Percentiles rank a stretch among this genome's conserved stretches.
These are phyloP conservation scores for Leucosporidium yakuticum DNA, from an alignment of 768 basidiomycete genomes.

Conservation along the genomic window DNA sequence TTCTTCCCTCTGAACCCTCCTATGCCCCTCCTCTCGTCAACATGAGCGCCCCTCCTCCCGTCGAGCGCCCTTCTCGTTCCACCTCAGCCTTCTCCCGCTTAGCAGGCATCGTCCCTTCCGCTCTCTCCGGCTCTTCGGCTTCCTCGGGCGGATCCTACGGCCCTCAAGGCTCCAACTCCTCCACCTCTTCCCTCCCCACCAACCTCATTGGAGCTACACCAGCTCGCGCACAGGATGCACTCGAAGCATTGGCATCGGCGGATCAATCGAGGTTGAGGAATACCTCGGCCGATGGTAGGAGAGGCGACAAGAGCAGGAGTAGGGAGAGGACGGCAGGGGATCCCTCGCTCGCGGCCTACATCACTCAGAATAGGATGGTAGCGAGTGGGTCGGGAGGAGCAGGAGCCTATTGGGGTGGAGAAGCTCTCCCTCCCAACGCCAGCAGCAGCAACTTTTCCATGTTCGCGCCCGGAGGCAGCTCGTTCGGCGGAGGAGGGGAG, in stretches of 20 bases:
- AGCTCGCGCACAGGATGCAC: slow-evolving; percentile 16
- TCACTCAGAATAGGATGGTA: background rate
- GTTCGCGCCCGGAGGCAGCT: slow-evolving; percentile 17
- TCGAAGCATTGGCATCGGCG: slow-evolving; percentile 22
- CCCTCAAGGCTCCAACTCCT: too few species aligned
- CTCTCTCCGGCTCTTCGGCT: background rate
- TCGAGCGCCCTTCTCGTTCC: too few species aligned
- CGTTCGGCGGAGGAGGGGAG: slow-evolving; percentile 24
- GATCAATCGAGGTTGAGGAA: too few species aligned
- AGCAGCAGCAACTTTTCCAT: slow-evolving; percentile 8
- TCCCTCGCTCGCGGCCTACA: too few species aligned
- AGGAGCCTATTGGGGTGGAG: slow-evolving; percentile 16
- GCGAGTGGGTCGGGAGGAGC: background rate
- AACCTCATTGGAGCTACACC: background rate
- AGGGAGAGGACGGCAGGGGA: slow-evolving; percentile 4
- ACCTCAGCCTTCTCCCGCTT: background rate
- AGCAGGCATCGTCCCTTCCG: background rate
- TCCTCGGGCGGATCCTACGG: background rate
- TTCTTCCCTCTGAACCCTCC: background rate
- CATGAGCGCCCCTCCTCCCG: background rate
- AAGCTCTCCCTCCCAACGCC: slow-evolving; percentile 23
- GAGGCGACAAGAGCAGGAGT: background rate
- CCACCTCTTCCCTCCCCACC: slow-evolving; percentile 7
- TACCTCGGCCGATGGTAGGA: too few species aligned
- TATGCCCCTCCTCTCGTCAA: background rate